Percentiles rank a stretch among this genome's conserved stretches.
phyloP scores from a whole-genome alignment of 257 asterid species.

The Haberlea rhodopensis region DNA sequence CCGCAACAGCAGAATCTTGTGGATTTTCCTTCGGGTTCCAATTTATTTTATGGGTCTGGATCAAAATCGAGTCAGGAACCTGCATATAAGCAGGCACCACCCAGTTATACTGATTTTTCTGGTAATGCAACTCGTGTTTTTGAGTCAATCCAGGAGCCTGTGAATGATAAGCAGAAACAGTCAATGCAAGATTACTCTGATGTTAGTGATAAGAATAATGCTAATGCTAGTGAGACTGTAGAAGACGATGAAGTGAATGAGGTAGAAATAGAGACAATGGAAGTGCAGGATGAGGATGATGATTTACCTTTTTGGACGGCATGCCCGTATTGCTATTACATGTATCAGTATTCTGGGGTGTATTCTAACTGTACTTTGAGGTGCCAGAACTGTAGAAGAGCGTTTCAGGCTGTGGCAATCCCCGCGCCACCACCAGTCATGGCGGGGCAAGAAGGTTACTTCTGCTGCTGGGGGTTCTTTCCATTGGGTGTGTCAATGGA shows the following conservation, averaged over 20 bases:
- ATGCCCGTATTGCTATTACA: conserved; percentile 73
- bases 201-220: conserved; percentile 18
- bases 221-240: conserved; percentile 21
- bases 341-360: conserved; percentile 52
- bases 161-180: conserved; percentile 20
- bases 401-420: conserved; percentile 59
- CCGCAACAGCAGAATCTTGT: conserved; percentile 22
- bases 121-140: conserved; percentile 25
- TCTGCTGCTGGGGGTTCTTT: conserved; percentile 74
- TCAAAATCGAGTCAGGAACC: conserved; percentile 24
- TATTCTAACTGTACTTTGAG: conserved; percentile 50
- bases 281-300: conserved; percentile 20
- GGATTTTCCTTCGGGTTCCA: conserved; percentile 26
- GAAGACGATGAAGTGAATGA: conserved; percentile 22
- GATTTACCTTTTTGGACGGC: conserved; percentile 59
- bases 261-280: conserved; percentile 24
- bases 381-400: conserved; percentile 68
- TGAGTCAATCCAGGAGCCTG: conserved; percentile 24
- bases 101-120: conserved; percentile 19
- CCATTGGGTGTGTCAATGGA: conserved; percentile 58
- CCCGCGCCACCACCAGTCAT: conserved; percentile 55
- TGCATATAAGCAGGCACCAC: conserved; percentile 22
- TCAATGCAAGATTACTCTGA: conserved; percentile 10
- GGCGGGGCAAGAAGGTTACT: conserved; percentile 56
- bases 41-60: conserved; percentile 30